Evolutionary conservation across 2,329 filamentous ascomycete genomes (phyloP).

Genomic region (Hirsutella rhossiliensis): DNA sequence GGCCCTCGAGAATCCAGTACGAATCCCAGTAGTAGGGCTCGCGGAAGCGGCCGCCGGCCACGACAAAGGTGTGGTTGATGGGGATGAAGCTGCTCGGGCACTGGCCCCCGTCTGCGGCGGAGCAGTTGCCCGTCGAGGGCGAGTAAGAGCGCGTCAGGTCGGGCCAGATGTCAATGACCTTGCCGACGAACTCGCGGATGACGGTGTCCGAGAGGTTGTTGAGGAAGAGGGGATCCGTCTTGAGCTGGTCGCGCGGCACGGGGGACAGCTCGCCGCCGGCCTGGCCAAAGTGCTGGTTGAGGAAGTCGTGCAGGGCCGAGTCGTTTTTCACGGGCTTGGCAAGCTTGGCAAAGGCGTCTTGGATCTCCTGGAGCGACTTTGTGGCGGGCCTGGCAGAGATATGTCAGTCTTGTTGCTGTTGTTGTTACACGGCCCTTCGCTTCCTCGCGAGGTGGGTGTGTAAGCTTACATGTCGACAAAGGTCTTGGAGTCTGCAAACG

Average conservation of each 20-base stretch:
- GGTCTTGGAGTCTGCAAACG: slow-evolving; percentile 57
- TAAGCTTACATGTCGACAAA: slow-evolving; percentile 54
- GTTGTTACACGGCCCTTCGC: too few relatives aligned
- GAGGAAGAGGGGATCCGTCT: slow-evolving; percentile 46
- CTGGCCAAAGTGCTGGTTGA: slow-evolving; percentile 49
- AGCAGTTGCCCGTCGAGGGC: slow-evolving; percentile 32
- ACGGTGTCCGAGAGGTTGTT: slow-evolving; percentile 42
- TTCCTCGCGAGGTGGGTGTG: too few relatives aligned
- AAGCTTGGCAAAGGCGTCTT: slow-evolving; percentile 47
- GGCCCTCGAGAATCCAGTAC: slow-evolving; percentile 55
- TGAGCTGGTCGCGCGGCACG: slow-evolving; percentile 37
- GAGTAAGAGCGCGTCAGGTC: slow-evolving; percentile 50
- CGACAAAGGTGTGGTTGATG: slow-evolving; percentile 55
- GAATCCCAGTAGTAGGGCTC: slow-evolving; percentile 64
- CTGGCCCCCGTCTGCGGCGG: slow-evolving; percentile 20
- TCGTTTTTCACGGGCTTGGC: slow-evolving; percentile 50
- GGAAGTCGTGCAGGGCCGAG: slow-evolving; percentile 47
- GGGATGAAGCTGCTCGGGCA: slow-evolving; percentile 56
- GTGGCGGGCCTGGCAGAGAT: not conserved
- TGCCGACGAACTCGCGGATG: slow-evolving; percentile 45
- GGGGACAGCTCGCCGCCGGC: slow-evolving; percentile 50
- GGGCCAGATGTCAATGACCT: slow-evolving; percentile 60
- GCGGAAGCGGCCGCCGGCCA: slow-evolving; percentile 58
- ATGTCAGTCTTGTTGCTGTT: not conserved
- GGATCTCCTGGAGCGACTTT: slow-evolving; percentile 42